These are phyloP conservation scores for Scedosporium dehoogii DNA, from an alignment of 2,329 filamentous ascomycete species.

Conservation along the genomic window DNA sequence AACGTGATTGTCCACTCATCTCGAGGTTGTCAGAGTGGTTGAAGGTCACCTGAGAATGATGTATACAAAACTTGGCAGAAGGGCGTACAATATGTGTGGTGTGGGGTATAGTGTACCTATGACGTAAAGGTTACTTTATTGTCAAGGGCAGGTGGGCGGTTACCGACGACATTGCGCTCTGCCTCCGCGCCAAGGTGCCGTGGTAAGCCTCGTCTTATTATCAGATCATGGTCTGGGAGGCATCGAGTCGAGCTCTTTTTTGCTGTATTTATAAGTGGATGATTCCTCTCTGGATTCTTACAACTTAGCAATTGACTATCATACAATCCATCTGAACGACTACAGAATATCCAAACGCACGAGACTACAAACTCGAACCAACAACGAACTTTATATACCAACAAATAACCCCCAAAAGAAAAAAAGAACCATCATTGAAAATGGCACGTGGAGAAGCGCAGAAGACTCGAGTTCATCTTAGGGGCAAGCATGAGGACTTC, in stretches of 20 bases:
- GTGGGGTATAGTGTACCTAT: background rate
- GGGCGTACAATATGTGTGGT: background rate
- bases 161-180: background rate
- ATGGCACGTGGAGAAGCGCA: conserved; percentile 65
- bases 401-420: background rate
- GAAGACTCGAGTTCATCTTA: conserved; percentile 75
- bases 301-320: background rate
- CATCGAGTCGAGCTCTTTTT: background rate
- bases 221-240: background rate
- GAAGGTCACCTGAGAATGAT: background rate
- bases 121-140: background rate
- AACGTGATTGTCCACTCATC: background rate
- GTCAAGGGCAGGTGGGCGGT: background rate
- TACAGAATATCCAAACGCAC: background rate
- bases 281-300: background rate
- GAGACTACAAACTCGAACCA: background rate
- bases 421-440: conserved; percentile 17
- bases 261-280: background rate
- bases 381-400: background rate
- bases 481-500: conserved; percentile 55
- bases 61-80: background rate
- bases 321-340: background rate
- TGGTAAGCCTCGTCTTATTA: background rate
- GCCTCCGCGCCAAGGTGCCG: too few species aligned
- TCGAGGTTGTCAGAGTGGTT: background rate